Base-by-base conservation (phyloP, 805 yeast species). In the Pichia manshurica region DNA sequence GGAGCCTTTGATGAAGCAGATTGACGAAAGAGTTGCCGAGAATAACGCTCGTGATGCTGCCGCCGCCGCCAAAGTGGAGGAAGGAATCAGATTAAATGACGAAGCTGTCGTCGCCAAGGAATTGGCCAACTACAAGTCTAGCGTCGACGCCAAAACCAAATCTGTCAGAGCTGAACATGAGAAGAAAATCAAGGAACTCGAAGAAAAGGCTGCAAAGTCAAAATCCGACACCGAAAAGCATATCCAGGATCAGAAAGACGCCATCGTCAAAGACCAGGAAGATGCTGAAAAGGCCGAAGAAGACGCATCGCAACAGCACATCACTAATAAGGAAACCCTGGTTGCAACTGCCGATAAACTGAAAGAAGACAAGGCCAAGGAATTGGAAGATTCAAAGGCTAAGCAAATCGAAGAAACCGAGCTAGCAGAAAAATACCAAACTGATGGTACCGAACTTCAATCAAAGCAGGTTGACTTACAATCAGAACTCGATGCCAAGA, bases 1-100 rank as follows among this genome's bases (percentile, higher is more conserved):
- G 34, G 75, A 77, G 31, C 83, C 83, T 5, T 73, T 77, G 34
- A 65, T 78, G 57, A 68, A 72, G 39, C 67, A 63, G 53, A 77
- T 78, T 58, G 74, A 77, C 56, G 74, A 70, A 25, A 73, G 74
- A 50, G 82, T 77, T 41, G 63, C 65, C 21, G 54, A 61, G 39
- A 72, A 69, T 51, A 67, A 51, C 22, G 54, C 56, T 38, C 56
- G 57, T 45, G 67, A 65, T 45, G 61, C 64, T 34, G 56, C 48
- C 16, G 61, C 59, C 46, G 57, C 58, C 10, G 57, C 60, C 31
- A 67, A 65, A 49, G 53, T 48, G 16, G 54, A 55, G 39, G 53
- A 41, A 23, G 38, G 28, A 23, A 72, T 71, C 51, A 68, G 50
- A 28, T 47, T 53, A 37, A 55, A 55, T 41, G 65, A 64, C 42